Evolutionary conservation across 2,329 filamentous ascomycete genomes (phyloP).

Genomic region (Sporothrix mexicana): DNA sequence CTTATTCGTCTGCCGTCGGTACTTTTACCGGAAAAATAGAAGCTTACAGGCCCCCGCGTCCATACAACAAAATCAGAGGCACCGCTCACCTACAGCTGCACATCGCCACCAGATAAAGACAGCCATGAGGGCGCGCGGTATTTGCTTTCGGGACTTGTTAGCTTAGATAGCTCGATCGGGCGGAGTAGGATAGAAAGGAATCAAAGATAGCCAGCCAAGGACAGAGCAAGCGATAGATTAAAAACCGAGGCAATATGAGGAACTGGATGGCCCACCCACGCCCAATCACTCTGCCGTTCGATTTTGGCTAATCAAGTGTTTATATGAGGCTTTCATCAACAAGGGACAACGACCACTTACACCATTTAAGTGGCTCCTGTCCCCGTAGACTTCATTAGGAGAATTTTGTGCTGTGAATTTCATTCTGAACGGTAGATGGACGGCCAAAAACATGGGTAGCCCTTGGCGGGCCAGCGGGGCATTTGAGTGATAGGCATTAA

Average conservation of each 20-base stretch:
- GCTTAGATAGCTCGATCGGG: neutral
- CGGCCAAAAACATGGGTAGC: neutral
- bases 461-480: conserved; percentile 16
- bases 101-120: neutral
- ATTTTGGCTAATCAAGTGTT: conserved; percentile 25
- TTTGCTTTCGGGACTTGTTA: conserved; percentile 22
- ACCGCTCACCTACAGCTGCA: neutral
- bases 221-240: neutral
- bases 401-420: neutral
- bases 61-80: neutral
- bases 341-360: neutral
- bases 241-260: neutral
- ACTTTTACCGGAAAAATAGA: conserved; percentile 27
- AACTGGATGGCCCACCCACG: neutral
- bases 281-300: conserved; percentile 9
- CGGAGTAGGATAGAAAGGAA: neutral
- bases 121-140: neutral
- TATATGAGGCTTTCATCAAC: conserved; percentile 14
- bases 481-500: neutral
- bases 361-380: neutral
- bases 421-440: neutral
- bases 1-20: conserved; percentile 21
- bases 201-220: neutral
- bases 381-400: neutral
- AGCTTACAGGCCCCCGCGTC: neutral